A percentile compares a stretch with the other conserved stretches of the same genome.
Conservation (phyloP, 192 early-diverging fungal species). For the Coemansia sp. region DNA sequence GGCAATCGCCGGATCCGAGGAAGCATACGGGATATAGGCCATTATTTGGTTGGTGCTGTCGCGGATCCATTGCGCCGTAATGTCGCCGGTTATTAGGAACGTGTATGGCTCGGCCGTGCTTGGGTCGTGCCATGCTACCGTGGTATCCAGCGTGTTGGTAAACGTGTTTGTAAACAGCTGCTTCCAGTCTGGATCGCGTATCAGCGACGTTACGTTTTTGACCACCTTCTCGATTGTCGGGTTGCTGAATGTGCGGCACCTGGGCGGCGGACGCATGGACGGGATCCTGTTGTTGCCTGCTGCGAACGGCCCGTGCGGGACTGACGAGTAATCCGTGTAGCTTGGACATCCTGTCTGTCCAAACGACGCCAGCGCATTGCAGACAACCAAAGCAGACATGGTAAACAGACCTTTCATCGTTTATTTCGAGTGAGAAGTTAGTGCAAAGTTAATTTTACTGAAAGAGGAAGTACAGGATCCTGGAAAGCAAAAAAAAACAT, state of each 20-base stretch:
- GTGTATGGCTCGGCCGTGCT: slow-evolving; percentile 52
- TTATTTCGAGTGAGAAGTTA: neutral
- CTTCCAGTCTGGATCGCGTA: slow-evolving; percentile 58
- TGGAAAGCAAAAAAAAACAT: neutral
- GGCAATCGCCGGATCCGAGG: slow-evolving; percentile 39
- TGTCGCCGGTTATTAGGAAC: slow-evolving; percentile 75
- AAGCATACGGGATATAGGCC: slow-evolving; percentile 58
- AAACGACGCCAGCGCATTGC: neutral
- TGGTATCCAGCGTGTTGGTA: slow-evolving; percentile 74
- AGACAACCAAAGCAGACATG: neutral
- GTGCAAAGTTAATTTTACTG: neutral
- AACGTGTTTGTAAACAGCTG: slow-evolving; percentile 65
- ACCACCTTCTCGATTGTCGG: slow-evolving; percentile 56
- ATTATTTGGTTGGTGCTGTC: slow-evolving; percentile 71
- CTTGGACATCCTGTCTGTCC: slow-evolving; percentile 31
- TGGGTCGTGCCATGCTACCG: slow-evolving; percentile 59
- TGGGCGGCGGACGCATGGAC: slow-evolving; percentile 46
- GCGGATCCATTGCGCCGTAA: slow-evolving; percentile 72
- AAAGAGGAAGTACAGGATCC: neutral
- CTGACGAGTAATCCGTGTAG: slow-evolving; percentile 37
- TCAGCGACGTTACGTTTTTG: slow-evolving; percentile 20
- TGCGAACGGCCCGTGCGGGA: slow-evolving; percentile 28
- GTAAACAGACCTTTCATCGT: neutral
- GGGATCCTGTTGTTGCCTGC: slow-evolving; percentile 29
- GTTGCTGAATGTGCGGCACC: slow-evolving; percentile 58